Evolutionary conservation across 768 basidiomycete species (phyloP), one percentile per base, ranked within the genome.

Genomic region (Auriculariales sp.): DNA sequence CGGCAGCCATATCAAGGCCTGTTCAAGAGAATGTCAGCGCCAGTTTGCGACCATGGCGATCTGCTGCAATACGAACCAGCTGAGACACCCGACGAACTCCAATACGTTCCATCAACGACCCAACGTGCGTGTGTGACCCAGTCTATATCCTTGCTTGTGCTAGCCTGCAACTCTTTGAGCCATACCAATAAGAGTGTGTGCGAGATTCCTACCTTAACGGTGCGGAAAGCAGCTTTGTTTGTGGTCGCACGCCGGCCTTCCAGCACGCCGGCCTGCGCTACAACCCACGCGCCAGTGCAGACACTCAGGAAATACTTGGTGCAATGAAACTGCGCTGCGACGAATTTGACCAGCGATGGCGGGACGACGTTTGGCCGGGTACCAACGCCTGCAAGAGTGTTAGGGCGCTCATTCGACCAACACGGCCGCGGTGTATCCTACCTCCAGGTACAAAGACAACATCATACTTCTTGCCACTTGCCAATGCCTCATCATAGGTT

Each of bases 171-270:
- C n/a, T n/a, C n/a, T n/a, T n/a, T n/a, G n/a, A n/a, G n/a, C n/a
- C n/a, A n/a, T n/a, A n/a, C n/a, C n/a, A n/a, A n/a, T n/a, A n/a
- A n/a, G n/a, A n/a, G n/a, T n/a, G n/a, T n/a, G n/a, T n/a, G n/a
- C n/a, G n/a, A n/a, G n/a, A n/a, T n/a, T 11, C 32, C 32, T 27
- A 51, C 57, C 10, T 57, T 59, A 3, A 58, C 58, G 39, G 52
- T 46, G 4, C 50, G 56, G 58, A 62, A 72, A 10, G 49, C 50
- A 1, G 55, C 54, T 57, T 75, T 73, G 52, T 72, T 72, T 22
- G 71, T 69, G 3, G 71, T 75, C 11, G 71, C 72, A 7, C 59
- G 57, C 44, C 58, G 61, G 17, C 69, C 68, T 32, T 72, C 71
- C n/a, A 73, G 57, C 1, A 70, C 55, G 0, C 72, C 71, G 2